Evolutionary conservation across 2,329 filamentous ascomycete species (phyloP), one percentile per base, ranked within the genome.

Genomic region (Neopestalotiopsis rosae): DNA sequence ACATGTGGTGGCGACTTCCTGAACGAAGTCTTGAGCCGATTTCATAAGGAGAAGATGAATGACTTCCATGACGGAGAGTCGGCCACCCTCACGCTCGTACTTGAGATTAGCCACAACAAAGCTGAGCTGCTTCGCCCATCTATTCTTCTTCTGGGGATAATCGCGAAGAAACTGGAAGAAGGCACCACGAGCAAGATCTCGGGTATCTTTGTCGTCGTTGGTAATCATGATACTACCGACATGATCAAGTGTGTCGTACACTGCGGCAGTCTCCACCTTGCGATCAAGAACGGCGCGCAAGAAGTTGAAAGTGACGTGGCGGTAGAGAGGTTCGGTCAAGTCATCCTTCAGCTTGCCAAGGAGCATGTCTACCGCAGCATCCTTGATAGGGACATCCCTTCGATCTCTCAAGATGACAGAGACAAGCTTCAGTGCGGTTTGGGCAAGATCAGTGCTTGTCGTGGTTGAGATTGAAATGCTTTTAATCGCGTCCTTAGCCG

Each of bases 141-240:
- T 88, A 71, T 90, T 92, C 80, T 94, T 95, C 75, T 92, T 94
- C 79, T 98, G 96, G 0, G 96, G 95, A 76, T 98, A 99, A 67
- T 98, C 94, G 72, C 95, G 90, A 68, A 99, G 84, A 82, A 99
- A 99, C 73, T 98, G 94, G 79, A 97, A 92, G 80, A 97, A 99
- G 14, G 94, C 92, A 24, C 94, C 94, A 68, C 96, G 88, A 14
- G 95, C 95, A 49, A 97, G 85, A 78, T 98, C 94, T 66, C 96
- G 89, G 2, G 95, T 95, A 72, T 92, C 91, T 74, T 92, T 92
- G 74, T 97, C 95, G 71, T 97, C 94, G 77, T 98, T 98, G 59
- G 93, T 97, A 68, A 99, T 92, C 95, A 98, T 98, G 79, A 98
- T 92, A 3, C 89, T 91, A 61, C 94, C 94, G 38, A 97, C 91